These are phyloP conservation scores for Fusarium neocosmosporiellum DNA, from an alignment of 2,329 filamentous ascomycete genomes.

Conservation along the genomic window DNA sequence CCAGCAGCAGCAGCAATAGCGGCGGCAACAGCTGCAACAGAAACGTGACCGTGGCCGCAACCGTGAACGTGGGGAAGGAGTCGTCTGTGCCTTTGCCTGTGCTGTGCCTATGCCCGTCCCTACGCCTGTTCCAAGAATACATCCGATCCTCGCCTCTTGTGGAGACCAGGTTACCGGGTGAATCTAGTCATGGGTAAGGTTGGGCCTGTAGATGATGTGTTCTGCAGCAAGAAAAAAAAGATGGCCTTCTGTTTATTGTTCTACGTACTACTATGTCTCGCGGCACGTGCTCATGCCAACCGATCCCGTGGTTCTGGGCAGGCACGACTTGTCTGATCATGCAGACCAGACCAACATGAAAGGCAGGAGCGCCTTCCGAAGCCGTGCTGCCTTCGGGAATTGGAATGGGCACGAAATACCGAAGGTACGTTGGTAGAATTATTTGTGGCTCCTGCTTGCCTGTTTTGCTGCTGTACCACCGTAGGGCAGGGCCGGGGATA, in stretches of 20 bases:
- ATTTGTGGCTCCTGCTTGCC: conserved; percentile 8
- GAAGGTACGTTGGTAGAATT: background rate
- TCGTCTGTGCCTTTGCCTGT: background rate
- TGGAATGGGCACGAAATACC: background rate
- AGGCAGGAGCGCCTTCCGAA: background rate
- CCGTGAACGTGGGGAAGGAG: conserved; percentile 23
- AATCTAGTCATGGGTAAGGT: conserved; percentile 4
- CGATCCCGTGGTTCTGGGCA: conserved; percentile 30
- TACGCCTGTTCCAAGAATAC: conserved; percentile 25
- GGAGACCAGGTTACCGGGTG: background rate
- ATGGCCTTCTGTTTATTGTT: background rate
- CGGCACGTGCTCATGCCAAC: conserved; percentile 32
- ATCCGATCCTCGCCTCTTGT: conserved; percentile 3
- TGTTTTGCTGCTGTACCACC: background rate
- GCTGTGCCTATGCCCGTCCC: background rate
- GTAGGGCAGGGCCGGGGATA: conserved; percentile 18
- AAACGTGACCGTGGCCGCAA: conserved; percentile 10
- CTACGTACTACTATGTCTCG: conserved; percentile 8
- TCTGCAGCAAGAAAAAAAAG: background rate
- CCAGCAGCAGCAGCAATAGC: background rate
- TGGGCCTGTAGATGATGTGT: background rate
- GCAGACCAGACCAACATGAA: background rate
- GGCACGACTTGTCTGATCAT: conserved; percentile 19
- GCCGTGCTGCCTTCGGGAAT: background rate
- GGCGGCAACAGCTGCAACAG: conserved; percentile 1